Base-by-base conservation (phyloP, 78 protist genomes). In the Corallochytrium limacisporum region DNA sequence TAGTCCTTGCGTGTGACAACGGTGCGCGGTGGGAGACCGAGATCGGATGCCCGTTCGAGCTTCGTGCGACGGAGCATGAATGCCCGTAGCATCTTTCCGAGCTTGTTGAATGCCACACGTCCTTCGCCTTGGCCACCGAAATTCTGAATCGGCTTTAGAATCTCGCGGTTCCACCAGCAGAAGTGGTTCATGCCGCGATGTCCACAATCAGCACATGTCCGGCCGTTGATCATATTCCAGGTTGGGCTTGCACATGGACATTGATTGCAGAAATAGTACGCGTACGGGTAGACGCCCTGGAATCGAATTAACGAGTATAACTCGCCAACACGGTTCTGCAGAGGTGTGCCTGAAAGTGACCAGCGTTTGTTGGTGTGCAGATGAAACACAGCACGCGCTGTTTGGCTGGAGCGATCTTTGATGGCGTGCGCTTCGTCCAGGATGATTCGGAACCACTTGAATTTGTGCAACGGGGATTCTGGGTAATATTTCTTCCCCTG, bases 41-140 rank as follows among this genome's bases (percentile, higher is more conserved):
- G 77, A 7, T 72, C 77, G 3, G 9, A 54, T 8, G 53, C 57
- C 12, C 57, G 50, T 28, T 72, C 77, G 8, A 28, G 54, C 68
- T 79, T 79, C 12, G 85, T 79, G 40, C 85, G 69, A 13, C 85
- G 60, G 53, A 79, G 74, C 75, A 79, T 72, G 28, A 44, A 22
- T 6, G n/a, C n/a, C 39, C 44, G 12, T 29, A 71, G 55, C 4
- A 71, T 10, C 22, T 24, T 16, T 35, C 56, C 40, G 15, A 72
- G 40, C 26, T 35, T 47, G 20, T 39, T 43, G 22, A 61, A 57
- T 2, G 69, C 77, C 0, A 20, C 35, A 29, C 51, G 5, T 26
- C 77, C 68, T 4, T 7, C 51, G 28, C 62, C 68, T 0, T 33
- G n/a, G 1, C 29, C 38, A 62, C 77, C 77, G 22, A 38, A 35